Percentiles rank a stretch among this genome's conserved stretches.
These are phyloP conservation scores for Alternaria dauci DNA, from an alignment of 2,329 filamentous ascomycete species.

Conservation along the genomic window DNA sequence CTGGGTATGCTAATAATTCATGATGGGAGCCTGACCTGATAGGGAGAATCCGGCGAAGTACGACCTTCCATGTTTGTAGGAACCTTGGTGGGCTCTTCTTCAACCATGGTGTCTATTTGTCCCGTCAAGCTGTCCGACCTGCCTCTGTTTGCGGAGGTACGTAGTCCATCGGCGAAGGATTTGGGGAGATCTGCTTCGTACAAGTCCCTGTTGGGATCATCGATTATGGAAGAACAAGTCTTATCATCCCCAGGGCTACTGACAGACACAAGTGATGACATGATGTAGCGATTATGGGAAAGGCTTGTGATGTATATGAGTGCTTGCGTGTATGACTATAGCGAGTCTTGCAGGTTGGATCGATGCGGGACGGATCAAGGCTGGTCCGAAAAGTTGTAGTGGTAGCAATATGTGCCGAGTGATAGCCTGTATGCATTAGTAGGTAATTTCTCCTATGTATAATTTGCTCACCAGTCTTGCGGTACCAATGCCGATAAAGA, in stretches of 20 bases:
- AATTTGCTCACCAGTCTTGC: not conserved
- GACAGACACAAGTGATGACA: not conserved
- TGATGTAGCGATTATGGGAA: not conserved
- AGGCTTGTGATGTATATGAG: not conserved
- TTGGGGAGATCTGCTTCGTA: not conserved
- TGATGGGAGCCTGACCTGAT: not conserved
- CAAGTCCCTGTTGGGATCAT: not conserved
- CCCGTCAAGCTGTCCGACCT: not conserved
- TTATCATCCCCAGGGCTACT: not conserved
- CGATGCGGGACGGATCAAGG: not conserved
- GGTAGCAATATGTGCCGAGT: not conserved
- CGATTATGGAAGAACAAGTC: not conserved
- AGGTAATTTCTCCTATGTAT: not conserved
- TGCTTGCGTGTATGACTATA: not conserved
- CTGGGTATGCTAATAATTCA: not conserved
- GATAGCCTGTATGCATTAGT: not conserved
- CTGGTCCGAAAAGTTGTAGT: not conserved
- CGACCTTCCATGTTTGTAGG: too few species aligned
- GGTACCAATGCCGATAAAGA: not conserved
- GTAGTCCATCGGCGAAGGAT: not conserved
- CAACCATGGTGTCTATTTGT: not conserved
- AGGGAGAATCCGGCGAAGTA: not conserved
- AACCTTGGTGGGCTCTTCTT: not conserved
- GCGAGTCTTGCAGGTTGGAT: not conserved
- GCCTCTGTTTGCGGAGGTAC: not conserved